phyloP scores from a whole-genome alignment of 257 asterid species.

The Salvia miltiorrhiza region DNA sequence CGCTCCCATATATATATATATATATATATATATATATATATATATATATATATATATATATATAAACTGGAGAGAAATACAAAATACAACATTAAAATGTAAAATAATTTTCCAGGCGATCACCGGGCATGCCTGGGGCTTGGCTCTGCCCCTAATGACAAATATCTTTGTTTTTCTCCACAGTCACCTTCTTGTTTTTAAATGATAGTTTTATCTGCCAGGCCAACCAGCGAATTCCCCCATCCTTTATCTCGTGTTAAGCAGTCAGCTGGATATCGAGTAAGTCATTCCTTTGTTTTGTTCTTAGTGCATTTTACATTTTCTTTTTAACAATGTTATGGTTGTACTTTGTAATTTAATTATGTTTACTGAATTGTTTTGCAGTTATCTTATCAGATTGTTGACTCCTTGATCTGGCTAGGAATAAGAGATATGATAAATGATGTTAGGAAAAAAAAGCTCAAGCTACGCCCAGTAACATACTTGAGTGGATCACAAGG shows the following conservation, averaged over 20 bases:
- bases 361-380: conserved; percentile 31
- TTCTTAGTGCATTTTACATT: conserved; percentile 8
- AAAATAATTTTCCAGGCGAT: too few relatives aligned
- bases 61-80: too few relatives aligned
- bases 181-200: conserved; percentile 15
- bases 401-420: conserved; percentile 95
- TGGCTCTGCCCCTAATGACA: not conserved
- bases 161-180: not conserved
- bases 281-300: conserved; percentile 33
- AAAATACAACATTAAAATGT: too few relatives aligned
- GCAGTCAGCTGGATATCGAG: conserved; percentile 96
- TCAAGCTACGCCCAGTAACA: conserved; percentile 88
- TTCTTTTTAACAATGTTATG: not conserved
- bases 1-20: too few relatives aligned
- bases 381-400: conserved; percentile 98
- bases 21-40: too few relatives aligned
- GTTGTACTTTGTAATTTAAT: conserved; percentile 14
- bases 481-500: conserved; percentile 91
- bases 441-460: conserved; percentile 83
- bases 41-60: too few relatives aligned
- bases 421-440: conserved; percentile 95
- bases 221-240: conserved; percentile 97
- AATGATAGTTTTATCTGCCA: conserved; percentile 29
- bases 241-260: conserved; percentile 97
- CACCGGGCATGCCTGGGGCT: too few relatives aligned